Evolutionary conservation across 2,329 filamentous ascomycete species (phyloP).

Genomic region (Davidsoniella australis): DNA sequence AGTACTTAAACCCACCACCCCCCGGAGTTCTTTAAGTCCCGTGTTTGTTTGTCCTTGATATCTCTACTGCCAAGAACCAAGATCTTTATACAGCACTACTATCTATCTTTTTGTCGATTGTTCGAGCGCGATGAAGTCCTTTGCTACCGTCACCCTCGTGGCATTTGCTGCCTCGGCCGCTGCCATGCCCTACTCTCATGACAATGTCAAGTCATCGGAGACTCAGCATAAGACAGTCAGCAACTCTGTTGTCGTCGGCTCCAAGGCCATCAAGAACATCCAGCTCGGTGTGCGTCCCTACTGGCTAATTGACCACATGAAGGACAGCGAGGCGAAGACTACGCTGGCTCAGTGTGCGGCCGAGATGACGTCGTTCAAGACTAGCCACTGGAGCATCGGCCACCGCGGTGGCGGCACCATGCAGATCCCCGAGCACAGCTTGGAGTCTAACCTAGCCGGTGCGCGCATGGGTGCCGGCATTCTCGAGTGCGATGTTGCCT

Average conservation of each 20-base stretch:
- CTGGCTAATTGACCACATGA: conserved; percentile 47
- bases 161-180: conserved; percentile 5
- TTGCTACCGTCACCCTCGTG: background rate
- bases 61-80: background rate
- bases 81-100: background rate
- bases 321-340: conserved; percentile 38
- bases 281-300: conserved; percentile 47
- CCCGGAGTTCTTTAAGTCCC: no score
- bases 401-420: conserved; percentile 46
- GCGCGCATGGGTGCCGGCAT: conserved; percentile 51
- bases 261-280: conserved; percentile 27
- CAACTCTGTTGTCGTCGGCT: background rate
- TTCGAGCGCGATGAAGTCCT: conserved; percentile 2
- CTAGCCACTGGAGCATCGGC: conserved; percentile 39
- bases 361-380: conserved; percentile 31
- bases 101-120: background rate
- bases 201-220: background rate
- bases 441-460: conserved; percentile 41
- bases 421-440: conserved; percentile 47
- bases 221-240: background rate
- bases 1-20: no score
- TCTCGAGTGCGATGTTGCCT: conserved; percentile 50
- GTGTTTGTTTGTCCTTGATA: background rate
- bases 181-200: background rate
- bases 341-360: conserved; percentile 39